phyloP scores from a whole-genome alignment of 2,329 filamentous ascomycete species.

The Gnomoniopsis smithogilvyi region DNA sequence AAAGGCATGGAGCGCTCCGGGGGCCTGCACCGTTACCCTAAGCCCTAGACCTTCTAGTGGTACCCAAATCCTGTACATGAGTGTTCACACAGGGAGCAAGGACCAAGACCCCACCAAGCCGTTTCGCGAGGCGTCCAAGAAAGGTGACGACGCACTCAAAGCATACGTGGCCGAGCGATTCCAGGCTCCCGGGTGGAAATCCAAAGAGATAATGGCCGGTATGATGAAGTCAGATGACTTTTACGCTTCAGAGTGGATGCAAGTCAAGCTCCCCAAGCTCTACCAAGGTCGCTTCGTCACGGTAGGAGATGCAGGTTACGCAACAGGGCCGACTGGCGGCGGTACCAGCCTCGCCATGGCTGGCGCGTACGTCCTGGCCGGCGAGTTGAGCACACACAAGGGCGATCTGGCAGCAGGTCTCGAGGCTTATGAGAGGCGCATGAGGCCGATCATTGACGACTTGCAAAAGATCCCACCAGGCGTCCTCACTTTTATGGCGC shows the following conservation, averaged over 20 bases:
- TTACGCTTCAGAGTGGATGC: slow-evolving; percentile 35
- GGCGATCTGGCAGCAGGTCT: slow-evolving; percentile 31
- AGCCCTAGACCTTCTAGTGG: slow-evolving; percentile 20
- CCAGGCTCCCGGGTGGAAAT: slow-evolving; percentile 39
- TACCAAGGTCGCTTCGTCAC: slow-evolving; percentile 33
- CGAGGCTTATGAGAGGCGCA: slow-evolving; percentile 31
- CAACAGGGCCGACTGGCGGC: slow-evolving; percentile 37
- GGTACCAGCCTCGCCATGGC: slow-evolving; percentile 38
- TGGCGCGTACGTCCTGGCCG: slow-evolving; percentile 44
- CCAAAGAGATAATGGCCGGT: slow-evolving; percentile 32
- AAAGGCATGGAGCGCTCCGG: slow-evolving; percentile 32
- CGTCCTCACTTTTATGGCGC: slow-evolving; percentile 34
- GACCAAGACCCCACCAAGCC: slow-evolving; percentile 24
- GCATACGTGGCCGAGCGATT: slow-evolving; percentile 26
- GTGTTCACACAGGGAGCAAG: slow-evolving; percentile 27
- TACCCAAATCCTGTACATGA: slow-evolving; percentile 33
- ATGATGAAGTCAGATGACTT: slow-evolving; percentile 35
- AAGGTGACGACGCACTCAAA: slow-evolving; percentile 33
- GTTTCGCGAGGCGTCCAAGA: slow-evolving; percentile 37
- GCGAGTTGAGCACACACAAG: slow-evolving; percentile 33
- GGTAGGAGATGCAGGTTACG: slow-evolving; percentile 41
- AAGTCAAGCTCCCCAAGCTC: slow-evolving; percentile 36
- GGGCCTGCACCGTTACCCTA: slow-evolving; percentile 34
- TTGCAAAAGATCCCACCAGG: slow-evolving; percentile 30
- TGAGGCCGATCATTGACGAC: slow-evolving; percentile 33